A percentile compares a stretch with the other conserved stretches of the same genome.
These are phyloP conservation scores for Colletotrichum sp. DNA, from an alignment of 2,329 filamentous ascomycete species.

Conservation along the genomic window DNA sequence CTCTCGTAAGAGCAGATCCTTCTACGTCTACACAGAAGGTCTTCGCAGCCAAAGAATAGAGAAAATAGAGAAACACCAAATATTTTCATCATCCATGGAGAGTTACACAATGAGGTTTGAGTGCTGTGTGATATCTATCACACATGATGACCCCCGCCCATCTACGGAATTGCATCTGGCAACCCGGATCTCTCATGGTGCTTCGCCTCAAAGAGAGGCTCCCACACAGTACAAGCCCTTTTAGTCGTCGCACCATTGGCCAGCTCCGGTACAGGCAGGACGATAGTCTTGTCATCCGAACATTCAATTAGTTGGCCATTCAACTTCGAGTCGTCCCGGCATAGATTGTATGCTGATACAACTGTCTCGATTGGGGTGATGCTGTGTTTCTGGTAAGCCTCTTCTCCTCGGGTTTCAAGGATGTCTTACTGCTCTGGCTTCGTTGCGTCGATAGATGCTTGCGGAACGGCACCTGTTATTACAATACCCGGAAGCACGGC, in stretches of 20 bases:
- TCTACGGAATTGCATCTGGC: neutral
- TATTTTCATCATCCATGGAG: neutral
- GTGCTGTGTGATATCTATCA: neutral
- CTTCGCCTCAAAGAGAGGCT: neutral
- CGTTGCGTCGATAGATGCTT: neutral
- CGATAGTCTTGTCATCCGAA: neutral
- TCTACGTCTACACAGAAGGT: neutral
- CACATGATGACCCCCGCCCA: neutral
- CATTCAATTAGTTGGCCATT: neutral
- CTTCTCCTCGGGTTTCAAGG: accelerated
- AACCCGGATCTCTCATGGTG: neutral
- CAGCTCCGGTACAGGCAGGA: neutral
- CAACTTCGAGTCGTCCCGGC: neutral
- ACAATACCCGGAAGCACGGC: neutral
- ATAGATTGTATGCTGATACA: neutral
- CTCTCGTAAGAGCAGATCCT: neutral
- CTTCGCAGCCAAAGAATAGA: neutral
- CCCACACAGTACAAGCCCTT: neutral
- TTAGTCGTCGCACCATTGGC: neutral
- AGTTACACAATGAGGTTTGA: neutral
- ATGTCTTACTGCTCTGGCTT: neutral
- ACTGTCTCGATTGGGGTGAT: neutral
- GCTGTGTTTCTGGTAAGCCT: neutral
- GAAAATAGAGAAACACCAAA: neutral
- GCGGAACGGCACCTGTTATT: neutral